phyloP scores from a whole-genome alignment of 1,284 basidiomycete species.

The Austroboletus niveus region DNA sequence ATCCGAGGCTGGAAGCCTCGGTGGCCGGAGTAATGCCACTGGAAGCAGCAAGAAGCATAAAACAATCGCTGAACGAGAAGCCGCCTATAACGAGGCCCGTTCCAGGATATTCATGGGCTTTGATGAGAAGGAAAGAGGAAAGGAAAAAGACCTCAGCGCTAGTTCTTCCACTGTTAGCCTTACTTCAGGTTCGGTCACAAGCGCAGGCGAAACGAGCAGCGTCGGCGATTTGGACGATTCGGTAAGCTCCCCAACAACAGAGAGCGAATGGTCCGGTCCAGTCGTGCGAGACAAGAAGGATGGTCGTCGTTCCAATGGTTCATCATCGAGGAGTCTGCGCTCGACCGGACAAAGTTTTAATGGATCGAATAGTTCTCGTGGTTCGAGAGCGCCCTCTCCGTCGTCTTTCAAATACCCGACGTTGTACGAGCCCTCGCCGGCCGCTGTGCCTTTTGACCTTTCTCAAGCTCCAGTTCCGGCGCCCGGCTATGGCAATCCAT shows the following conservation, averaged over 20 bases:
- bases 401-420: constrained; percentile 65
- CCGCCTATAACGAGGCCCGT: constrained; percentile 79
- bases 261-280: constrained; percentile 76
- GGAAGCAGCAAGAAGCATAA: constrained; percentile 61
- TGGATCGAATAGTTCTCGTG: constrained; percentile 60
- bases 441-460: constrained; percentile 48
- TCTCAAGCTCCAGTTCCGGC: constrained; percentile 41
- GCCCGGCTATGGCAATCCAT: constrained; percentile 37
- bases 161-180: constrained; percentile 73
- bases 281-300: constrained; percentile 54
- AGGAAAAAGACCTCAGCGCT: constrained; percentile 72
- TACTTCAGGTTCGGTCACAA: constrained; percentile 60
- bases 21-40: constrained; percentile 61
- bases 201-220: constrained; percentile 54
- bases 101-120: constrained; percentile 80
- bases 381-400: constrained; percentile 70
- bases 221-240: constrained; percentile 63
- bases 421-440: constrained; percentile 60
- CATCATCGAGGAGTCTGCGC: constrained; percentile 55
- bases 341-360: constrained; percentile 49
- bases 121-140: constrained; percentile 70
- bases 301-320: constrained; percentile 47
- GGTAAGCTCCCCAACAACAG: constrained; percentile 66
- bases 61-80: constrained; percentile 79
- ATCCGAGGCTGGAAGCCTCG: constrained; percentile 73